Evolutionary conservation across 2,329 filamentous ascomycete species (phyloP), one percentile per base, ranked within the genome.

Genomic region (Fusarium sp.): DNA sequence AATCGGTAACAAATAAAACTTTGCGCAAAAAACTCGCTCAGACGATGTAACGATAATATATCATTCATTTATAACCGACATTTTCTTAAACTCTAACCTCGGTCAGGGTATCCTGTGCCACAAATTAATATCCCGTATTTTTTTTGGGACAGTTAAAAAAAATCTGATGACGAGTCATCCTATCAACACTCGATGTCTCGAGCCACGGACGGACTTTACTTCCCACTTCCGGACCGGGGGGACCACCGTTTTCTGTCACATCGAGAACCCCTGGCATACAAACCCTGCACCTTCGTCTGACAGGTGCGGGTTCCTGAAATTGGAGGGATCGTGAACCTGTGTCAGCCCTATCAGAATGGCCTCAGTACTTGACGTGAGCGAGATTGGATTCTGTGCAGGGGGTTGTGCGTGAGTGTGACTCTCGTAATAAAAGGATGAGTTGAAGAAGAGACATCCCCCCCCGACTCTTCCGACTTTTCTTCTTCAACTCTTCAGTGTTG

Each of bases 281-380:
- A 20, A 6, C n/a, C 42, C 22, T 47, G 42, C 22, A 56, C 37
- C 69, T 66, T 71, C 61, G 66, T 59, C 50, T 37, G 52, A 24
- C 60, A 61, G 64, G 45, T 27, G 22, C 42, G 42, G 42, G 42
- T 47, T 47, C 63, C 47, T 59, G 70, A 78, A 77, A 78, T 78
- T 78, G 73, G 69, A 78, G 60, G 77, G 74, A 71, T 67, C 56
- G 38, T n/a, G 38, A 60, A 61, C 50, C 16, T 73, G 77, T 77
- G 56, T 77, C 77, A 78, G 77, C 77, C 77, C 74, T 78, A 77
- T 70, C 50, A 22, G 60, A 77, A 73, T 72, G 75, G 72, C 72
- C 72, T 78, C 70, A 76, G 75, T 66, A 14, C 40, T 62, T 31
- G 37, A 37, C 70, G 56, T 40, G 65, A 64, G 35, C 61, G 67